phyloP scores from a whole-genome alignment of 805 yeast species.

The Lachancea sp. region DNA sequence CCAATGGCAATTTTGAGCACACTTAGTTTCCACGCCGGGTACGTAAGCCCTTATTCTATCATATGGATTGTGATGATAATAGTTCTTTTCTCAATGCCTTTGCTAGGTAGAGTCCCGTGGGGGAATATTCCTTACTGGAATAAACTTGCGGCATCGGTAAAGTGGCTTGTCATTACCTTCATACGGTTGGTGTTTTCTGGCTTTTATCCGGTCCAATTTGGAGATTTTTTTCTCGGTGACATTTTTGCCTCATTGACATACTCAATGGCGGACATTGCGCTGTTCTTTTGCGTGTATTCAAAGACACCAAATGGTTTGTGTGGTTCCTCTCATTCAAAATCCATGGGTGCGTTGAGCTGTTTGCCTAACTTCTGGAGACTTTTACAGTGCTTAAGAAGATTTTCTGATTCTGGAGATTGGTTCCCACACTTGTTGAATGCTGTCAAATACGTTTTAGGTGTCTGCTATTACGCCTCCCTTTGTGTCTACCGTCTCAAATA shows the following conservation, averaged over 20 bases:
- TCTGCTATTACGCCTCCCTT: constrained; percentile 62
- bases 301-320: constrained; percentile 50
- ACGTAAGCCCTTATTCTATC: constrained; percentile 76
- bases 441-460: constrained; percentile 62
- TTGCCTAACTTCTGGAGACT: constrained; percentile 88
- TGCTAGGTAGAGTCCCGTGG: constrained; percentile 40
- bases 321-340: constrained; percentile 70
- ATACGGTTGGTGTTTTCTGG: constrained; percentile 78
- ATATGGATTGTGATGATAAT: constrained; percentile 46
- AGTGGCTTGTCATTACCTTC: constrained; percentile 67
- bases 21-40: constrained; percentile 66
- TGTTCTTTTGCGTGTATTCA: constrained; percentile 74
- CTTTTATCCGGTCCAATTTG: constrained; percentile 87
- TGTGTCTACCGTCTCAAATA: constrained; percentile 61
- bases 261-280: constrained; percentile 75
- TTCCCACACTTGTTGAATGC: constrained; percentile 94
- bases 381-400: constrained; percentile 87
- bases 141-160: constrained; percentile 49
- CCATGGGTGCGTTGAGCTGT: constrained; percentile 77
- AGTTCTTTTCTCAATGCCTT: constrained; percentile 49
- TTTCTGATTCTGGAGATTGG: constrained; percentile 87
- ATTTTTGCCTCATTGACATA: constrained; percentile 84
- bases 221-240: constrained; percentile 92
- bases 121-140: constrained; percentile 30
- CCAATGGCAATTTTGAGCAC: constrained; percentile 57